Evolutionary conservation across 192 early-diverging fungal species (phyloP).

Genomic region (Umbelopsis sp.): DNA sequence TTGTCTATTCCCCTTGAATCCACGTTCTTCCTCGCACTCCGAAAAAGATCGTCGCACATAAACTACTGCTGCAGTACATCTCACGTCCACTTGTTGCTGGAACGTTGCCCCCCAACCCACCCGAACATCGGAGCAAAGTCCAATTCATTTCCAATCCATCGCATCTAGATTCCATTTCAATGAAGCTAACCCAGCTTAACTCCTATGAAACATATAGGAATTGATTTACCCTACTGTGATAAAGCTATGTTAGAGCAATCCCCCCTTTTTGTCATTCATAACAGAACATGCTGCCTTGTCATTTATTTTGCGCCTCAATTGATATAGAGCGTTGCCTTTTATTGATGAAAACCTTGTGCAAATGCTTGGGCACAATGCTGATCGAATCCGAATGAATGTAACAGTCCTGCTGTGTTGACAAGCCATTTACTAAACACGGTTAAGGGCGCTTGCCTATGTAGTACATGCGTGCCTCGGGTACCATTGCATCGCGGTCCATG

Average conservation of each 20-base stretch:
- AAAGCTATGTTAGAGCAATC: background rate
- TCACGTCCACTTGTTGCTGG: background rate
- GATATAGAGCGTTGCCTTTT: background rate
- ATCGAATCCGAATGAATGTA: background rate
- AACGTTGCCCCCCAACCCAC: background rate
- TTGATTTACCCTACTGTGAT: background rate
- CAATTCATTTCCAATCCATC: background rate
- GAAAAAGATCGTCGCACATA: constrained; percentile 12
- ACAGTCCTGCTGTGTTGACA: constrained; percentile 3
- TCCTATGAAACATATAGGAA: background rate
- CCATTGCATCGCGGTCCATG: constrained; percentile 13
- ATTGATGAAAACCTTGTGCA: background rate
- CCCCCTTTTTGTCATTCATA: background rate
- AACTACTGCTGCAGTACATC: background rate
- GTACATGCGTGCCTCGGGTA: constrained; percentile 18
- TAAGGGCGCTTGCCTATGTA: background rate
- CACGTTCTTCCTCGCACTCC: constrained; percentile 14
- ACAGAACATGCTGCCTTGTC: background rate
- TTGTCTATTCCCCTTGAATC: background rate
- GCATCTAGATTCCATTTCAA: background rate
- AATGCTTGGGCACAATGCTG: background rate
- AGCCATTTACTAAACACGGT: constrained; percentile 15
- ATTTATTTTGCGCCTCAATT: background rate
- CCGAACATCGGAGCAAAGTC: background rate
- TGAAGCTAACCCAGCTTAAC: no score